Evolutionary conservation across 202 grass and related monocot genomes (phyloP).

Genomic region (Panicum hallii): DNA sequence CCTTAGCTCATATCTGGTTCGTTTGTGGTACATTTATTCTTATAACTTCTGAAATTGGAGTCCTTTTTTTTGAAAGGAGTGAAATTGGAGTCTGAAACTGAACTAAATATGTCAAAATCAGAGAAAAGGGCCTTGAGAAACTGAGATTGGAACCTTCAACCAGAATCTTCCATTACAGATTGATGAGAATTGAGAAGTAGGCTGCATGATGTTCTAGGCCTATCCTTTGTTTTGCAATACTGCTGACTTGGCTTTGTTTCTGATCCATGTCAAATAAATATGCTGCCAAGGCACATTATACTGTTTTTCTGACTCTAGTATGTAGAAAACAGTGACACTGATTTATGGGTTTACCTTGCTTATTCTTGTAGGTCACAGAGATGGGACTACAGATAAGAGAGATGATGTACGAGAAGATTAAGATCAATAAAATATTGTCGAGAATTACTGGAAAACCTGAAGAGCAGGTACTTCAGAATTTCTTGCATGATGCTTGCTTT

Average conservation of each 20-base stretch:
- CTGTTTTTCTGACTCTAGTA: neutral
- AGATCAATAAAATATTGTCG: conserved; percentile 92
- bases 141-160: neutral
- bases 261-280: neutral
- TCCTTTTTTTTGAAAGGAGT: neutral
- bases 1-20: neutral
- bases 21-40: conserved; percentile 15
- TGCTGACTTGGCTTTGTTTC: neutral
- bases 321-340: conserved; percentile 8
- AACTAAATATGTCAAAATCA: neutral
- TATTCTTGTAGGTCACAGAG: conserved; percentile 52
- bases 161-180: neutral
- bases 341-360: conserved; percentile 42
- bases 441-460: conserved; percentile 91
- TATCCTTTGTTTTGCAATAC: neutral
- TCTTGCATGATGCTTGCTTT: conserved; percentile 31
- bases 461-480: conserved; percentile 62
- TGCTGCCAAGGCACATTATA: conserved; percentile 4
- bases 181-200: conserved; percentile 1
- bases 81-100: neutral
- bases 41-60: conserved; percentile 10
- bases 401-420: conserved; percentile 86
- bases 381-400: conserved; percentile 78
- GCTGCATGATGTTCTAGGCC: neutral
- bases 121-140: neutral